Evolutionary conservation across 768 basidiomycete genomes (phyloP).

Genomic region (Mycena leptocephala): DNA sequence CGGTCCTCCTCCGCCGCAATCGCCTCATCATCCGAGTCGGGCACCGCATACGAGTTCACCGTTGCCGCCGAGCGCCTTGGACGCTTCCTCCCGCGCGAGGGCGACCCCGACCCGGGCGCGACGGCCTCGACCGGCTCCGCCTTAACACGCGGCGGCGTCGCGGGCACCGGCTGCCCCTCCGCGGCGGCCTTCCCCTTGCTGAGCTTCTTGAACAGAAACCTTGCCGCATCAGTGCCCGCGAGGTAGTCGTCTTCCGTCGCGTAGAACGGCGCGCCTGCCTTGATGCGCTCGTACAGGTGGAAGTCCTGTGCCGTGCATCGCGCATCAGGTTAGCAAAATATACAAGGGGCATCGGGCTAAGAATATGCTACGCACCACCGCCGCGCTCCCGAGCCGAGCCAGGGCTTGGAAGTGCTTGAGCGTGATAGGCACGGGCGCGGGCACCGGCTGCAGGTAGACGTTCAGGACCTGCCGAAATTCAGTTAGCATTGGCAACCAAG

Average conservation of each 20-base stretch:
- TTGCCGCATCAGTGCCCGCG: slow-evolving; percentile 22
- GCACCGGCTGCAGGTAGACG: neutral
- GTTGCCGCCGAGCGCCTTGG: slow-evolving; percentile 35
- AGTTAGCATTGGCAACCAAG: neutral
- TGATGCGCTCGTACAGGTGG: slow-evolving; percentile 74
- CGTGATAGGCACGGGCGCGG: slow-evolving; percentile 74
- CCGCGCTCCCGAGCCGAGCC: slow-evolving; percentile 74
- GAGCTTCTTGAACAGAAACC: slow-evolving; percentile 19
- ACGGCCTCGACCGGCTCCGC: slow-evolving; percentile 40
- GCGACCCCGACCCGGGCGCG: neutral
- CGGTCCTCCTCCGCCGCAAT: slow-evolving; percentile 32
- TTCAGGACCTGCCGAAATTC: slow-evolving; percentile 14
- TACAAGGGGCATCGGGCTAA: neutral
- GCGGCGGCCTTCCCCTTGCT: slow-evolving; percentile 38
- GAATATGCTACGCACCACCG: slow-evolving; percentile 59
- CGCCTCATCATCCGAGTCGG: slow-evolving; percentile 40
- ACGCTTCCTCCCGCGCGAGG: slow-evolving; percentile 25
- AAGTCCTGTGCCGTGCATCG: slow-evolving; percentile 59
- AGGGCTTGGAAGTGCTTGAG: slow-evolving; percentile 85
- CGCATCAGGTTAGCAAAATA: neutral
- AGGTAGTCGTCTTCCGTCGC: slow-evolving; percentile 81
- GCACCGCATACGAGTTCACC: slow-evolving; percentile 32
- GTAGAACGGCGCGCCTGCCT: slow-evolving; percentile 79
- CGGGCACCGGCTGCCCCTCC: neutral
- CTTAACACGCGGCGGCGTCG: slow-evolving; percentile 21